Base-by-base conservation (phyloP, 1,284 basidiomycete genomes). In the Earliella scabrosa region DNA sequence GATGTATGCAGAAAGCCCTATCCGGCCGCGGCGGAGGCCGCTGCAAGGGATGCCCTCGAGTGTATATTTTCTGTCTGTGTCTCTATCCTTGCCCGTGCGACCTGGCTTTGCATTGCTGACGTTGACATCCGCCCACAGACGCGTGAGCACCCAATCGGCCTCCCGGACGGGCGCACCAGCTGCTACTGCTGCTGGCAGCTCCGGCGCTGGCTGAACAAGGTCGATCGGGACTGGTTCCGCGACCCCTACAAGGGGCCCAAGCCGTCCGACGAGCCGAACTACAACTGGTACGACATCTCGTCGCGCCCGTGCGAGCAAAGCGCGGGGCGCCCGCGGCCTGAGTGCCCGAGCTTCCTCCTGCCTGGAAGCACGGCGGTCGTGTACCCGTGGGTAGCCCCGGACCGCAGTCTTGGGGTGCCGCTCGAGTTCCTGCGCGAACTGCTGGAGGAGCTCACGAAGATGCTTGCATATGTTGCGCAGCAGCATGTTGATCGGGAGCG, bases 141-240 rank as follows among this genome's bases (percentile, higher is more conserved):
- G n/a, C n/a, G n/a, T n/a, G n/a, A n/a, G 31, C 49, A 40, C 13
- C 14, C 31, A 27, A 43, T 50, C 39, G 39, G 39, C 20, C 27
- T 50, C 21, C 39, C 49, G 7, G 39, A 50, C 29, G 7, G 13
- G 9, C 39, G 38, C 46, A 16, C 18, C 16, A 41, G 48, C 20
- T 50, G 49, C 40, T 39, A 34, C 26, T 50, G 47, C 47, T 50
- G 47, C 38, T 50, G 47, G 47, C 47, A 38, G 38, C 36, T 50
- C 24, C 38, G 47, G 9, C 38, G 21, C 2, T 50, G 49, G 49
- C 11, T 50, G 31, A 32, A 40, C n/a, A 31, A 23, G 3, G 29
- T 21, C 29, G 14, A 6, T 35, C n/a, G n/a, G n/a, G n/a, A n/a
- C n/a, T n/a, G n/a, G n/a, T n/a, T n/a, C n/a, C n/a, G n/a, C n/a